These are phyloP conservation scores for Podila minutissima DNA, from an alignment of 192 early-diverging fungal species.

Conservation along the genomic window DNA sequence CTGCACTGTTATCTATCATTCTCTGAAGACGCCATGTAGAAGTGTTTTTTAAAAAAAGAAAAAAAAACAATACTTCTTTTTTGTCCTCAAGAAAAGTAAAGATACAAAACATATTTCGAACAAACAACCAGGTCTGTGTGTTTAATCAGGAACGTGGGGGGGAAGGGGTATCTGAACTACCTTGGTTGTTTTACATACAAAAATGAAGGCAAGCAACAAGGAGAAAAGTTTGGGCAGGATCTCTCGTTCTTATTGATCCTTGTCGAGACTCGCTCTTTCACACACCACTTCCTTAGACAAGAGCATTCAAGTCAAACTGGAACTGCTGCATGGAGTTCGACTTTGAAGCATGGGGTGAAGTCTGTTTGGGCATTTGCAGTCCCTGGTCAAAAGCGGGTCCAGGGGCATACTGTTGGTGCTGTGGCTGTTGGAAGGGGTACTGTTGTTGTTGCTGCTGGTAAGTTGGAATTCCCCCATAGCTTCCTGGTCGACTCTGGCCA, in stretches of 20 bases:
- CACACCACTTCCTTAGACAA: conserved; percentile 21
- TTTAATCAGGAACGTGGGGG: no score
- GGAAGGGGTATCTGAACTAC: neutral
- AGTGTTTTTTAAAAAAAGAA: neutral
- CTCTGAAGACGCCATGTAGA: conserved; percentile 13
- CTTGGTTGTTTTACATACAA: neutral
- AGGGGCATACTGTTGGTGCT: neutral
- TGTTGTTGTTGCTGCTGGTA: neutral
- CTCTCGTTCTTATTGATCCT: no score
- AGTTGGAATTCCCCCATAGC: neutral
- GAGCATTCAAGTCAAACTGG: conserved; percentile 54
- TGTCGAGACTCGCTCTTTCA: no score
- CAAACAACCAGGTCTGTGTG: no score
- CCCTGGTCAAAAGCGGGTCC: neutral
- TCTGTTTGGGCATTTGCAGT: conserved; percentile 27
- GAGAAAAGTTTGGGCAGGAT: no score
- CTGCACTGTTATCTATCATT: conserved; percentile 35
- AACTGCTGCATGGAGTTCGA: conserved; percentile 36
- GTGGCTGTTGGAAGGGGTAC: no score
- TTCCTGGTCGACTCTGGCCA: neutral
- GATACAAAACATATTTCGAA: no score
- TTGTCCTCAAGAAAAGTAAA: conserved; percentile 1
- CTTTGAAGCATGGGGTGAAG: no score
- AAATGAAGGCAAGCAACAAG: neutral
- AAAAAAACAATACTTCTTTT: neutral